phyloP scores from a whole-genome alignment of 208 protist species.

The Wallacemonas sp. region DNA sequence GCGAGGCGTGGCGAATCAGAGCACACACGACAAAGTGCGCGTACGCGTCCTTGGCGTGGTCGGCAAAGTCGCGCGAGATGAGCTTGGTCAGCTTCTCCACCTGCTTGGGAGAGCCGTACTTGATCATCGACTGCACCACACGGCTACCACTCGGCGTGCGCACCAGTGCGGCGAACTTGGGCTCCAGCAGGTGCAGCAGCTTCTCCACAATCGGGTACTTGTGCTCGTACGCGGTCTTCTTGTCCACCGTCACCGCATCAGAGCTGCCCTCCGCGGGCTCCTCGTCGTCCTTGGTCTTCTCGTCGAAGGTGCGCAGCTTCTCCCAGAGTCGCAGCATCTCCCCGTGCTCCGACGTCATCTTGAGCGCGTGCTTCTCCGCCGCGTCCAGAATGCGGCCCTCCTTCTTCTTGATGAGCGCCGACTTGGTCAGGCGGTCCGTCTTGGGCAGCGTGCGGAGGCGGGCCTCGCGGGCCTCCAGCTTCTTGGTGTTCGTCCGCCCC shows the following conservation, averaged over 20 bases:
- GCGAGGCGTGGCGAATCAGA: constrained; percentile 81
- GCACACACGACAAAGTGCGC: constrained; percentile 83
- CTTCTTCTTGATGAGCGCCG: constrained; percentile 88
- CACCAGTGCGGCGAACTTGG: constrained; percentile 64
- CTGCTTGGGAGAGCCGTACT: constrained; percentile 79
- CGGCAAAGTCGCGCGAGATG: constrained; percentile 58
- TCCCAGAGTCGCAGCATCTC: constrained; percentile 90
- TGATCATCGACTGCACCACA: constrained; percentile 92
- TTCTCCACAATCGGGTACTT: constrained; percentile 90
- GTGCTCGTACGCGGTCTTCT: constrained; percentile 74
- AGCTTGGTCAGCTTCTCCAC: constrained; percentile 60
- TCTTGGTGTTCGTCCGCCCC: constrained; percentile 83
- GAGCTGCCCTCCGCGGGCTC: constrained; percentile 20
- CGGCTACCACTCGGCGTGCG: constrained; percentile 83
- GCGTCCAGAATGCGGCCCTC: constrained; percentile 84
- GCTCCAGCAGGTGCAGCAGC: constrained; percentile 77
- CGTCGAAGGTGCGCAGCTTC: constrained; percentile 55
- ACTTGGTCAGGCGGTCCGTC: constrained; percentile 75
- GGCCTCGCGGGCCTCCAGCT: constrained; percentile 64
- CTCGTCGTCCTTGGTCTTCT: constrained; percentile 29
- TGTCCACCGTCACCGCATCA: constrained; percentile 19
- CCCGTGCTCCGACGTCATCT: constrained; percentile 88
- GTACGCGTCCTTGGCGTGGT: constrained; percentile 78
- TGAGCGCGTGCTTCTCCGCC: constrained; percentile 86
- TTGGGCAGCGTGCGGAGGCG: constrained; percentile 71